Percentiles rank a stretch among this genome's conserved stretches.
phyloP scores from a whole-genome alignment of 1,284 basidiomycete genomes.

The Ustilago shanxiensis region DNA sequence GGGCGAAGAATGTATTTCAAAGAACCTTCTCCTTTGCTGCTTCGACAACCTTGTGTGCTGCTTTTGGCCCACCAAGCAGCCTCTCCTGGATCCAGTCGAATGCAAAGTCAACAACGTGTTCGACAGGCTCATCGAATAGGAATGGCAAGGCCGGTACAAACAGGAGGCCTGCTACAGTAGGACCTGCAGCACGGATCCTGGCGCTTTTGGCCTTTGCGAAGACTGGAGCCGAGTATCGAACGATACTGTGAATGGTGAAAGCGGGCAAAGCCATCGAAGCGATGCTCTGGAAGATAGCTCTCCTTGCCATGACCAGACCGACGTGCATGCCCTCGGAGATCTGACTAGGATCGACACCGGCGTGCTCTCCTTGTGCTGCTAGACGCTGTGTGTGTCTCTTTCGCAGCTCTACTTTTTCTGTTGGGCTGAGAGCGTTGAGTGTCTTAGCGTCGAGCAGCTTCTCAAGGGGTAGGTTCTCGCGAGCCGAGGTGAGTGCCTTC shows the following conservation, averaged over 20 bases:
- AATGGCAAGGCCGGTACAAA: conserved; percentile 64
- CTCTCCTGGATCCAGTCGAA: conserved; percentile 72
- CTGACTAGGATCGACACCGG: conserved; percentile 38
- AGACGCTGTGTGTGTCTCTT: conserved; percentile 48
- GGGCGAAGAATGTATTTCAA: not conserved
- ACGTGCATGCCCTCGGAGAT: conserved; percentile 49
- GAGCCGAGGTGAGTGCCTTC: conserved; percentile 13
- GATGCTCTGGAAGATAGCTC: conserved; percentile 67
- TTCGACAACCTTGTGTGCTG: conserved; percentile 30
- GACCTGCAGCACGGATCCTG: conserved; percentile 81
- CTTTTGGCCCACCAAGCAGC: conserved; percentile 22
- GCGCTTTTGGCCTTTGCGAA: conserved; percentile 78
- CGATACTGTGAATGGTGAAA: conserved; percentile 66
- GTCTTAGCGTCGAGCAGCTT: conserved; percentile 47
- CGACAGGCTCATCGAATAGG: conserved; percentile 71
- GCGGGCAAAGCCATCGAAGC: conserved; percentile 65
- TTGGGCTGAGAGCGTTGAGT: conserved; percentile 25
- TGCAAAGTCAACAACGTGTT: conserved; percentile 71
- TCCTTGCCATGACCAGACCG: conserved; percentile 56
- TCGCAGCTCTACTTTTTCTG: conserved; percentile 56
- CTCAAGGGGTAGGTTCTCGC: conserved; percentile 41
- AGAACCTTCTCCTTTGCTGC: conserved; percentile 46
- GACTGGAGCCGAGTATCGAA: conserved; percentile 78
- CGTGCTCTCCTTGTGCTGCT: conserved; percentile 32
- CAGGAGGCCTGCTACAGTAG: conserved; percentile 79